These are phyloP conservation scores for Citrus cavaleriei DNA, from an alignment of 345 rosid genomes.

Conservation along the genomic window DNA sequence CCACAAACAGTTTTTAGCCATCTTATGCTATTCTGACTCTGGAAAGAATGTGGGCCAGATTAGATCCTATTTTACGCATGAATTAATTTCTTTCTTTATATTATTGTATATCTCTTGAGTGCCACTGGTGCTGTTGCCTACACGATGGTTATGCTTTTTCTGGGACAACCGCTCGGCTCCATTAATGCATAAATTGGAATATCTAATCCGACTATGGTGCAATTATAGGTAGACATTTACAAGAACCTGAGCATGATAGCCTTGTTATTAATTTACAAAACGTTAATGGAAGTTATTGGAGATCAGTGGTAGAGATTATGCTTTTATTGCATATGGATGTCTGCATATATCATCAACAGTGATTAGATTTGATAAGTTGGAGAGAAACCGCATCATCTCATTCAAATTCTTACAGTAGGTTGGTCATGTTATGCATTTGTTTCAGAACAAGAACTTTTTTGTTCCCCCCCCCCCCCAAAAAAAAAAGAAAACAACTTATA, in stretches of 20 bases:
- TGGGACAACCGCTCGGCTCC: neutral
- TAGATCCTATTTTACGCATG: neutral
- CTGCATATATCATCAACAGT: neutral
- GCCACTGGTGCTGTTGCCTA: neutral
- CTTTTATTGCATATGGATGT: neutral
- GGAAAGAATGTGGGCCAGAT: neutral
- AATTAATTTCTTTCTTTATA: neutral
- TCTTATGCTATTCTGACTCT: neutral
- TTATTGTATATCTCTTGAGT: neutral
- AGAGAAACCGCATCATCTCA: neutral
- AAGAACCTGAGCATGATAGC: neutral
- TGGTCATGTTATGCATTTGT: neutral
- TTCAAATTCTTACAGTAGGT: neutral
- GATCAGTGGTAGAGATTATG: neutral
- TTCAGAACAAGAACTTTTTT: neutral
- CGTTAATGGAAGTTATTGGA: neutral
- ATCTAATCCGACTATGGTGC: neutral
- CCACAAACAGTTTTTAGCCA: neutral
- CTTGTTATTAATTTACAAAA: neutral
- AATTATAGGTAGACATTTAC: neutral
- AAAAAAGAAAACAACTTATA: neutral
- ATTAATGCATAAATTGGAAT: neutral
- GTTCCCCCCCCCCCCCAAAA: no score
- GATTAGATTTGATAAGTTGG: neutral
- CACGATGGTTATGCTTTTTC: neutral